Evolutionary conservation across 257 asterid species (phyloP).

Genomic region (Rhazya stricta): DNA sequence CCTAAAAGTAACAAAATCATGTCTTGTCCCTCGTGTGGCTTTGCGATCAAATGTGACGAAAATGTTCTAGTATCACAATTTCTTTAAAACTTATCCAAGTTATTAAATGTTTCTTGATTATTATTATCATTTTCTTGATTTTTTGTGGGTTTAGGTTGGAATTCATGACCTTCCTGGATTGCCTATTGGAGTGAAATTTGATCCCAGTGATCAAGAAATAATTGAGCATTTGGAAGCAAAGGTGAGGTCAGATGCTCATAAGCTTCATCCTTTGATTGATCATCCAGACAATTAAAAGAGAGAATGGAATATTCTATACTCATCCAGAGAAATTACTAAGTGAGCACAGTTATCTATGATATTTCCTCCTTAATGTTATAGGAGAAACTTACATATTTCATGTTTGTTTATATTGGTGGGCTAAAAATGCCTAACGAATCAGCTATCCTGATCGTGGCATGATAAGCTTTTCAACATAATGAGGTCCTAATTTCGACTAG

Average conservation of each 20-base stretch:
- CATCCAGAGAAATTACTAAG: slow-evolving; percentile 52
- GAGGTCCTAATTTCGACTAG: too few species aligned
- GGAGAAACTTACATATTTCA: too few species aligned
- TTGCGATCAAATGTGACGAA: slow-evolving; percentile 27
- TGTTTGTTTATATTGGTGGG: too few species aligned
- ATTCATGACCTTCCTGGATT: slow-evolving; percentile 37
- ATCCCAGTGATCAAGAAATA: slow-evolving; percentile 45
- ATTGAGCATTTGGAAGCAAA: slow-evolving; percentile 49
- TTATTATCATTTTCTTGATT: too few species aligned
- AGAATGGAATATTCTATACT: slow-evolving; percentile 44
- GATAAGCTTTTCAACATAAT: too few species aligned
- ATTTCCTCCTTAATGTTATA: too few species aligned
- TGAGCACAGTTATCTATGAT: neutral
- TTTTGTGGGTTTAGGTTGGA: slow-evolving; percentile 22
- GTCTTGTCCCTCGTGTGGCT: slow-evolving; percentile 44
- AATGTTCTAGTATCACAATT: slow-evolving; percentile 23
- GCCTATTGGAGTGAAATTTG: slow-evolving; percentile 51
- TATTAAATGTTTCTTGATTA: too few species aligned
- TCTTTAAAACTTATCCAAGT: neutral
- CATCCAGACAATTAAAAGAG: slow-evolving; percentile 38
- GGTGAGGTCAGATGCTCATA: slow-evolving; percentile 34
- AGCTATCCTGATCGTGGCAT: too few species aligned
- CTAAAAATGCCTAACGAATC: too few species aligned
- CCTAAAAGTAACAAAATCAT: slow-evolving; percentile 11
- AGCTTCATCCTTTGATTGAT: slow-evolving; percentile 41